A percentile compares a stretch with the other conserved stretches of the same genome.
These are phyloP conservation scores for Teunomyces cretensis DNA, from an alignment of 805 yeast genomes.

Conservation along the genomic window DNA sequence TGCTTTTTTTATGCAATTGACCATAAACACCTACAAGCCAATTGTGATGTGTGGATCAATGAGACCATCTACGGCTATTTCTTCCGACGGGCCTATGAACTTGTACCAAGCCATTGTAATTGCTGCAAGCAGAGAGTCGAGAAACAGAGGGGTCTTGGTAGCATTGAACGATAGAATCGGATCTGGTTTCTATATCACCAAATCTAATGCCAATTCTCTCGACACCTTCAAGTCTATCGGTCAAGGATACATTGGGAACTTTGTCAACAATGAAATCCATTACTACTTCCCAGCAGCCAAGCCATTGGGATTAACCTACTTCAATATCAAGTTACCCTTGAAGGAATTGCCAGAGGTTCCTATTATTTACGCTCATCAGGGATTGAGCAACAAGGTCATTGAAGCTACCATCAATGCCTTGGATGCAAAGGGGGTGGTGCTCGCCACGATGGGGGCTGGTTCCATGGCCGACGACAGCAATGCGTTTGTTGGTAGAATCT, in stretches of 20 bases:
- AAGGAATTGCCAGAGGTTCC: conserved; percentile 45
- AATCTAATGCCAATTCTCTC: conserved; percentile 66
- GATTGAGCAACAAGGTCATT: conserved; percentile 50
- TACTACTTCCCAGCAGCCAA: conserved; percentile 63
- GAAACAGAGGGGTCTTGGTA: conserved; percentile 61
- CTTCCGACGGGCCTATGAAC: conserved; percentile 75
- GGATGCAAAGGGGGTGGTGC: conserved; percentile 53
- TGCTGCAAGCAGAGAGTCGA: conserved; percentile 51
- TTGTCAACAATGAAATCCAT: conserved; percentile 64
- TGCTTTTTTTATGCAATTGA: conserved; percentile 58
- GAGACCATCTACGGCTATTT: conserved; percentile 71
- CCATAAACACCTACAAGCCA: conserved; percentile 46
- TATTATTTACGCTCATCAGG: conserved; percentile 63
- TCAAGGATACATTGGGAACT: conserved; percentile 70
- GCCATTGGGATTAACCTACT: conserved; percentile 49
- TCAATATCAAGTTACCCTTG: conserved; percentile 28
- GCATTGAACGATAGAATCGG: conserved; percentile 68
- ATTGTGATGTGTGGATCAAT: conserved; percentile 71
- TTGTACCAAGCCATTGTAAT: conserved; percentile 67
- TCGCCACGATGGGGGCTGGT: conserved; percentile 76
- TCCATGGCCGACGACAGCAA: conserved; percentile 54
- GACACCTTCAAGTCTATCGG: conserved; percentile 69
- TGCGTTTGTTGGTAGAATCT: conserved; percentile 36
- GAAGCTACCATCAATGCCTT: conserved; percentile 46
- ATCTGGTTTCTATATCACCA: conserved; percentile 68